Evolutionary conservation across 352 stramenopile genomes (phyloP), one percentile per base, ranked within the genome.

Genomic region (Phytophthora capsici): DNA sequence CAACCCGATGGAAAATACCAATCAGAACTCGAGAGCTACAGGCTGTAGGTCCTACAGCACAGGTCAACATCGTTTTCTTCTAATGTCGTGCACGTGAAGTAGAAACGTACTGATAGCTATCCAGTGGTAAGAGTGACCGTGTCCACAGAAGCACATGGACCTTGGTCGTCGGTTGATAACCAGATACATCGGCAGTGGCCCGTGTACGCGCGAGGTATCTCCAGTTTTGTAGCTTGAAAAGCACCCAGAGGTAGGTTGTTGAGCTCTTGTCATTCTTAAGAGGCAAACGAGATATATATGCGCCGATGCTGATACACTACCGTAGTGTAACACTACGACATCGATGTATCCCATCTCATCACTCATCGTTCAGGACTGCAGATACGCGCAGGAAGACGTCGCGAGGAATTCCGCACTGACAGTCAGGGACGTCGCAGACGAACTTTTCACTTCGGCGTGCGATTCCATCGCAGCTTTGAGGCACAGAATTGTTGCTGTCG

Each of bases 361-460:
- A 81, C 4, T 90, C 81, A 17, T 80, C 78, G 44, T 90, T 90
- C 19, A 90, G 49, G 14, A 55, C 70, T 14, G 72, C 67, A 12
- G 59, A 77, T 4, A 86, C 75, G 13, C 81, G 77, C 14, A 83
- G 48, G 32, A 89, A 89, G 14, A 90, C 82, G 51, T 89, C 70
- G 22, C 82, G 75, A 30, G 82, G 79, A 37, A 90, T 85, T 4
- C 77, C 82, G 19, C 82, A 90, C 10, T 22, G 53, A 41, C 79
- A 90, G 2, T 75, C 79, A 14, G 75, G 64, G 4, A 83, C 71
- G 61, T 84, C 79, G 57, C 82, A 90, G 7, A 90, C 79, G 40
- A 62, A 73, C 14, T 70, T 41, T 49, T 70, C 34, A 2, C 20
- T 25, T n/a, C 45, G 52, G 8, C 52, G 20, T 47, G 22, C 34